Evolutionary conservation across 306 rosid species (phyloP).

Genomic region (Erythrophleum fordii): DNA sequence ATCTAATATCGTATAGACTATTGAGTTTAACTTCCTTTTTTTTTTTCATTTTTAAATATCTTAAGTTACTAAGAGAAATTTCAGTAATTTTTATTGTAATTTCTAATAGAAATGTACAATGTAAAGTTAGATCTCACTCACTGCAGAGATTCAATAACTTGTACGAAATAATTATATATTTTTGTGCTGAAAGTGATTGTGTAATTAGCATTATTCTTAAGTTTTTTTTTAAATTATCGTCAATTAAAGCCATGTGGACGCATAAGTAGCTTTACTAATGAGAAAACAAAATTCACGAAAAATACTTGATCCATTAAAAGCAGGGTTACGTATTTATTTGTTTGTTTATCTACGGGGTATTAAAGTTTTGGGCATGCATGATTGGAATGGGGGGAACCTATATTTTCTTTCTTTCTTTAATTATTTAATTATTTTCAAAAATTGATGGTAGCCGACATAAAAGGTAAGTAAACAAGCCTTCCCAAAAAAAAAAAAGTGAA

Average conservation of each 20-base stretch:
- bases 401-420: neutral
- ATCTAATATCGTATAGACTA: neutral
- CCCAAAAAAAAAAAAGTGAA: neutral
- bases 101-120: too few species aligned
- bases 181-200: neutral
- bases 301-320: conserved; percentile 23
- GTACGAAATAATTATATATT: too few species aligned
- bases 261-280: too few species aligned
- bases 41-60: too few species aligned
- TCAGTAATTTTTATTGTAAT: too few species aligned
- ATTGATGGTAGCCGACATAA: conserved; percentile 32
- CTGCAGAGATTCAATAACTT: too few species aligned
- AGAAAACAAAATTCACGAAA: neutral
- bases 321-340: neutral
- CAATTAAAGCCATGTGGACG: too few species aligned
- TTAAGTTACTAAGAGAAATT: too few species aligned
- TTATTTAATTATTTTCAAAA: neutral
- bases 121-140: too few species aligned
- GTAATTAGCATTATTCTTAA: neutral
- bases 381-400: conserved; percentile 2
- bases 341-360: neutral
- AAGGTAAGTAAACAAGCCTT: neutral
- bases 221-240: neutral
- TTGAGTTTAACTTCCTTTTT: neutral
- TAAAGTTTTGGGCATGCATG: conserved; percentile 19